These are phyloP conservation scores for Alternaria conjuncta DNA, from an alignment of 2,329 filamentous ascomycete species.

Conservation along the genomic window DNA sequence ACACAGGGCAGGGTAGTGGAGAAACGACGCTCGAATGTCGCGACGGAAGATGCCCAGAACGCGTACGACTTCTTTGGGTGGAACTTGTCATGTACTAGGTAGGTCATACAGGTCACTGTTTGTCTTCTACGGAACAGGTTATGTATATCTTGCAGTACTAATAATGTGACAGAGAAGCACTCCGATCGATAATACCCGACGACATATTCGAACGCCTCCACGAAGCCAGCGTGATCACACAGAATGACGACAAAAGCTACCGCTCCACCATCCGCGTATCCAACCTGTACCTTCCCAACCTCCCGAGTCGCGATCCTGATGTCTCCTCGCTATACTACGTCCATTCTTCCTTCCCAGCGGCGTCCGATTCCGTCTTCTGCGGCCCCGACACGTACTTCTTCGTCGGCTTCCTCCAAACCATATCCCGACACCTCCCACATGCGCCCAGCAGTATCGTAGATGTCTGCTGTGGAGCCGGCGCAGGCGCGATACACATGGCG, in stretches of 20 bases:
- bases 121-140: neutral
- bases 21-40: constrained; percentile 18
- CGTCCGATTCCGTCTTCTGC: constrained; percentile 31
- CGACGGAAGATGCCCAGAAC: constrained; percentile 21
- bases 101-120: neutral
- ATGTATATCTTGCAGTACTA: neutral
- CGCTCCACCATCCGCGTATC: constrained; percentile 29
- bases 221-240: constrained; percentile 12
- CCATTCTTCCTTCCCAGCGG: constrained; percentile 30
- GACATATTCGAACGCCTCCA: constrained; percentile 16
- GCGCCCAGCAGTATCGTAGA: constrained; percentile 22
- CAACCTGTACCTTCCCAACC: constrained; percentile 26
- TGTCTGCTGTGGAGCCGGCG: constrained; percentile 32
- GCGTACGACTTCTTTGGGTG: constrained; percentile 32
- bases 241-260: constrained; percentile 9
- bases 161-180: constrained; percentile 8
- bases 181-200: constrained; percentile 22
- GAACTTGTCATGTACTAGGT: constrained; percentile 28
- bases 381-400: constrained; percentile 35
- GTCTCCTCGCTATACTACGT: constrained; percentile 25
- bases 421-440: constrained; percentile 13
- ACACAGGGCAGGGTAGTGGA: constrained; percentile 25
- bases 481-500: constrained; percentile 34
- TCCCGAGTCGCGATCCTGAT: neutral
- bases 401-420: constrained; percentile 22